Base-by-base conservation (phyloP, 495 filamentous ascomycete genomes). In the Penicillium lagena region DNA sequence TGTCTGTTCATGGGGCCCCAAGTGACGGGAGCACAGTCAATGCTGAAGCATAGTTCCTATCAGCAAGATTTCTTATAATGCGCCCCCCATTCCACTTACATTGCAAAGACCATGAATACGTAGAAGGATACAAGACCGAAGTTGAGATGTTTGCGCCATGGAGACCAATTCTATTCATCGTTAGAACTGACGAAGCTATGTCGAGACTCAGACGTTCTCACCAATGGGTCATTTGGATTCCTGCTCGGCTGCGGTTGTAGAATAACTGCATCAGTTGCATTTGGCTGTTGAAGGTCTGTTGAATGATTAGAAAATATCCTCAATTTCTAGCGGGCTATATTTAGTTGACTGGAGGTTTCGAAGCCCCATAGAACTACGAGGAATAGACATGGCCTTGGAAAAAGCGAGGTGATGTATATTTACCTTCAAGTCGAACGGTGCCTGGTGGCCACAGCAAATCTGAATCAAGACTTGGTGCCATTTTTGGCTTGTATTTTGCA, bases 1-100 rank as follows among this genome's bases (percentile, higher is more conserved):
- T 72, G 61, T 7, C 13, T 12, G 12, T 64, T 59, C 40, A 74
- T 48, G 4, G 61, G 56, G 6, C 56, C 59, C 69, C 70, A 73
- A 8, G 67, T 64, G 2, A 60, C 57, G 11, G 63, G 63, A 27
- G 54, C 59, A 8, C 62, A 59, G 32, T 66, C 57, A 55, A 71
- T 51, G 12, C 54, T 57, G 31, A 2, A 22, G 22, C 22, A 22
- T 4, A 22, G 22, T 22, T 22, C 4, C 22, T 22, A 6, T n/a
- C 13, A 2, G 10, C 41, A 14, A 45, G 42, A n/a, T 12, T 4
- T 11, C 2, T 6, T 29, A 31, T 14, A 35, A 1, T 27, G 7
- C 12, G 27, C 6, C 17, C 7, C 4, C 7, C 13, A 22, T 7
- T 29, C 4, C 3, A 46, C 54, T 48, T 35, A 57, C 51, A 54